Evolutionary conservation across 768 basidiomycete genomes (phyloP), one percentile per base, ranked within the genome.

Genomic region (Amanita pseudoporphyria): DNA sequence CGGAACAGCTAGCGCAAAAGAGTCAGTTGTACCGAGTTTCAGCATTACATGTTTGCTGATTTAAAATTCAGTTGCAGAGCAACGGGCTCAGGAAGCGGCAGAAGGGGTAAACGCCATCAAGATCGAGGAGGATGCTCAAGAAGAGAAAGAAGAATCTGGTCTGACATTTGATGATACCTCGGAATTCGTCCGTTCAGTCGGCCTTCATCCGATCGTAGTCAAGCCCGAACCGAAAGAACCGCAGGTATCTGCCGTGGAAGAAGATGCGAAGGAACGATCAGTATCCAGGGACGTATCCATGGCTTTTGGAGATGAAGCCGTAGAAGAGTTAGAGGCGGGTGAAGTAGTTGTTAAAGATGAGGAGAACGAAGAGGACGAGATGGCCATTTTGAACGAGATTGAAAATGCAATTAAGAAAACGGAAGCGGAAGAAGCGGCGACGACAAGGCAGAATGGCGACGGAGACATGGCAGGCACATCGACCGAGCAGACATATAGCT

Each of bases 91-190:
- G 49, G 75, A 84, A 47, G 77, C 77, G 42, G 71, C 70, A 6
- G 62, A 63, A 10, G 60, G 62, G 9, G 64, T 64, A 24, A 67
- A 71, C 22, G 60, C 60, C 5, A 65, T 76, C 52, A 74, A 77
- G 39, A 64, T 70, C 12, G 78, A 76, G 56, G 74, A 70, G 31
- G 69, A 74, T n/a, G 61, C 58, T 26, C 67, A 67, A 13, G 63
- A 62, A 5, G 72, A 76, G 21, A 70, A 60, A 14, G 77, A 72
- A 19, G 71, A 66, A 14, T 70, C 64, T 16, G 86, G 85, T 18
- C 71, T 97, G 28, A 87, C 86, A 0, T 92, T 99, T 54, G 94
- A 98, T 60, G 94, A 97, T 57, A 98, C 95, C 0, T 91, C 92
- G 1, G 95, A 97, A 63, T 99, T 99, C 56, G 89, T 98, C 35